Evolutionary conservation across 1,139 yeast species (phyloP), one percentile per base, ranked within the genome.

Genomic region (Zhuliangozyma blackwelliae): DNA sequence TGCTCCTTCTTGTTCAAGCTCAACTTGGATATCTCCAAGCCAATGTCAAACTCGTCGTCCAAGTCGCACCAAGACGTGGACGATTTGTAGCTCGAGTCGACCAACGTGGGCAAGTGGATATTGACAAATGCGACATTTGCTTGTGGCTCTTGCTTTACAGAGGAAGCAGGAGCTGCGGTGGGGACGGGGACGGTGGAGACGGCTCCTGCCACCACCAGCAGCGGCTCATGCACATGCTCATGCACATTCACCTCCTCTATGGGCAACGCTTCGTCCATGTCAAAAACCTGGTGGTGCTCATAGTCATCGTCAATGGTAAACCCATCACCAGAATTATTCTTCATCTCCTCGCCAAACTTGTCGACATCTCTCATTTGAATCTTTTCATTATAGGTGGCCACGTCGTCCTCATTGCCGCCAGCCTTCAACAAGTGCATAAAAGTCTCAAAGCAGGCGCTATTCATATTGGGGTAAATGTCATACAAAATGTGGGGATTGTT

Each of bases 391-490:
- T 54, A 64, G 34, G 54, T 54, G 19, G 43, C 44, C 27, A 51
- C 40, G 39, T 59, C 65, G 40, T 65, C 69, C 32, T 65, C 72
- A 31, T 54, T 49, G 22, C 62, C 60, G 13, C 62, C 71, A 23
- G 58, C 53, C 34, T 55, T 55, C 44, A 68, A 57, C 37, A 66
- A 46, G 40, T 60, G 50, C 56, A 57, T 58, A 43, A 68, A 63
- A 16, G 62, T 48, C 16, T 52, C 50, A 43, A 59, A 68, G 41
- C 72, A 68, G 43, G 55, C 57, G 29, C 47, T 35, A 47, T 65
- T 66, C 66, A 68, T 65, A 27, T 54, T 59, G 9, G 75, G 72
- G 44, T 64, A 68, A 27, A 68, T 64, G 44, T 68, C 75, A 44
- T 61, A 68, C 35, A 68, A 52, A 29, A 66, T 59, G 41, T 57